Evolutionary conservation across 2,329 filamentous ascomycete genomes (phyloP), one percentile per base, ranked within the genome.

Genomic region (Ophiobolus disseminans): DNA sequence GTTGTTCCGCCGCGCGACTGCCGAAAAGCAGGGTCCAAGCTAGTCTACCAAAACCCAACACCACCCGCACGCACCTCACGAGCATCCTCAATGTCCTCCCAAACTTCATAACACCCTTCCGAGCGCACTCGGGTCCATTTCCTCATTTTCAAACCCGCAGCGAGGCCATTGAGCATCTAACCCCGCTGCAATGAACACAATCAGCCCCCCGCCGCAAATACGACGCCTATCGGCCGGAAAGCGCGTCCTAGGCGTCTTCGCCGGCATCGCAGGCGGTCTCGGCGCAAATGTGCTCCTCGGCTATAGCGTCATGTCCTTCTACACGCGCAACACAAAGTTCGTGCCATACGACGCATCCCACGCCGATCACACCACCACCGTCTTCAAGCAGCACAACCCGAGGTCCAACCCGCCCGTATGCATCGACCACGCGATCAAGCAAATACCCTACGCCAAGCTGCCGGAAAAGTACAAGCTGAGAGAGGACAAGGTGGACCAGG

Each of bases 361-460:
- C 1, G 59, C 68, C 6, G 63, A 72, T 44, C 66, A 69, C 26
- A 19, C 37, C 6, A 63, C 67, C 1, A 17, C 60, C 10, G 35
- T 59, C 2, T 57, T 62, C 30, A 43, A 50, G 11, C 53, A 50
- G 3, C 65, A 70, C 56, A 75, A 75, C 36, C 72, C 72, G 6
- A n/a, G 21, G 11, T 40, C 45, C 14, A 75, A 75, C 43, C 50
- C 60, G 35, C 72, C 72, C 0, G 51, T 57, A 3, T 70, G 66
- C 53, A 69, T 73, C 41, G 73, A 75, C 52, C 69, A 74, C 52
- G 66, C 66, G 4, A 53, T 72, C 26, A 69, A 71, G 23, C 62
- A 61, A 20, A 64, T 75, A 16, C 71, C 73, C 28, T 65, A 74
- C 31, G 50, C 48, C 11, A 59, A 69, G 40, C 56, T 75, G 37